A percentile compares a stretch with the other conserved stretches of the same genome.
Conservation (phyloP, 2,329 filamentous ascomycete species). For the Onygena corvina region DNA sequence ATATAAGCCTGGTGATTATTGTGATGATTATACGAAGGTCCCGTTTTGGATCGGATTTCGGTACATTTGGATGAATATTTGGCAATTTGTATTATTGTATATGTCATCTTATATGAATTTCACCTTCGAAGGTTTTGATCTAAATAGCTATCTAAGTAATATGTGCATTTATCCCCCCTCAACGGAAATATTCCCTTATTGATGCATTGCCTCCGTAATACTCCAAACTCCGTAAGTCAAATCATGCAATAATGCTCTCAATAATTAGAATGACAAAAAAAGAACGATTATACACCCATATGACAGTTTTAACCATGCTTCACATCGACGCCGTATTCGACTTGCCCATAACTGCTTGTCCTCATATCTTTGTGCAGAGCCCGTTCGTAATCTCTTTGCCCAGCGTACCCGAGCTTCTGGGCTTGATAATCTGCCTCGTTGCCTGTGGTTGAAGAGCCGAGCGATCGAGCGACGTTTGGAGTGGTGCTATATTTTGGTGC, state of each 20-base stretch:
- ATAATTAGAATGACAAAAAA: neutral
- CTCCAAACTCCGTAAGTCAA: neutral
- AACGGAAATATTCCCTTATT: neutral
- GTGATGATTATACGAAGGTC: neutral
- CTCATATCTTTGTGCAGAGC: slow-evolving; percentile 22
- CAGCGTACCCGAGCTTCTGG: slow-evolving; percentile 35
- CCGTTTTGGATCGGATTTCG: neutral
- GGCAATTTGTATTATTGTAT: neutral
- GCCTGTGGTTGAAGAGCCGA: neutral
- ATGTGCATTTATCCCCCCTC: neutral
- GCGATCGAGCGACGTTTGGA: slow-evolving; percentile 10
- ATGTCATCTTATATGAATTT: neutral
- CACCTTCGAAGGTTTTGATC: neutral
- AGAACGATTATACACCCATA: neutral
- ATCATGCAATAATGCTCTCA: neutral
- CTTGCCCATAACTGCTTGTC: slow-evolving; percentile 25
- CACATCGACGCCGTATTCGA: slow-evolving; percentile 27
- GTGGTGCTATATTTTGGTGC: slow-evolving; percentile 20
- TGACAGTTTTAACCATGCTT: slow-evolving; percentile 22
- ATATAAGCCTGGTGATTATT: slow-evolving; percentile 22
- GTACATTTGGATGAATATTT: neutral
- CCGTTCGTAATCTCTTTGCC: slow-evolving; percentile 26
- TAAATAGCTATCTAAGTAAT: neutral
- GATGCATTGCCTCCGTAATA: neutral
- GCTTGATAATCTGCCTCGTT: slow-evolving; percentile 23